Evolutionary conservation across 1,284 basidiomycete species (phyloP).

Genomic region (Ganoderma sinense): DNA sequence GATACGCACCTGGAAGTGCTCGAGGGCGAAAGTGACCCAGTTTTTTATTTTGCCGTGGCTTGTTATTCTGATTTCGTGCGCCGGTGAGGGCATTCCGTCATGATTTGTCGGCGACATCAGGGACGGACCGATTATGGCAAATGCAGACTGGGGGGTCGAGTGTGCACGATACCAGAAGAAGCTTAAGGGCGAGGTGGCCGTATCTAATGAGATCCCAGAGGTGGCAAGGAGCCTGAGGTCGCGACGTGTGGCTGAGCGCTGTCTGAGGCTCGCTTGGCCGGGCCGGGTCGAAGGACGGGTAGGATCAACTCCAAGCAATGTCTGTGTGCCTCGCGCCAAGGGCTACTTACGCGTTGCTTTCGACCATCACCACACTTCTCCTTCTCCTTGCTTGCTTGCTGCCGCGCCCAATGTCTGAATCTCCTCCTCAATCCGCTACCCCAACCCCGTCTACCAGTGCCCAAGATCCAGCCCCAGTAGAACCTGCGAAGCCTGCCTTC

Average conservation of each 20-base stretch:
- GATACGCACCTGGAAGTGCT: constrained; percentile 63
- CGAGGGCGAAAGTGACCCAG: constrained; percentile 69
- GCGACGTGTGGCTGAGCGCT: too few relatives aligned
- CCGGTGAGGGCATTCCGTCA: constrained; percentile 16
- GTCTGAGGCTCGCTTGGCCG: too few relatives aligned
- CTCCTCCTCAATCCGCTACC: neutral
- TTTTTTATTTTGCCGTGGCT: constrained; percentile 67
- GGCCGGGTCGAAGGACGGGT: too few relatives aligned
- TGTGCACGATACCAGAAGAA: too few relatives aligned
- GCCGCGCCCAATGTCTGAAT: neutral
- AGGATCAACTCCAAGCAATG: too few relatives aligned
- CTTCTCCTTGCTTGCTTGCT: neutral
- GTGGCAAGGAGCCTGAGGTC: too few relatives aligned
- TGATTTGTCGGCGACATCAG: neutral
- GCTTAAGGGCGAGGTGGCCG: too few relatives aligned
- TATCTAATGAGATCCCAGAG: too few relatives aligned
- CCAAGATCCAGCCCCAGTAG: neutral
- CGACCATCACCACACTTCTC: neutral
- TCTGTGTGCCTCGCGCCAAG: too few relatives aligned
- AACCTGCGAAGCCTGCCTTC: constrained; percentile 22
- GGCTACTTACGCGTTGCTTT: neutral
- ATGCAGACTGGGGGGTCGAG: too few relatives aligned
- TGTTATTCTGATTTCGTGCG: constrained; percentile 64
- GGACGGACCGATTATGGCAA: neutral
- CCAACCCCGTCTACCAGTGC: constrained; percentile 3